Conservation (phyloP, 2,329 filamentous ascomycete genomes). For the Claviceps quebecensis region DNA sequence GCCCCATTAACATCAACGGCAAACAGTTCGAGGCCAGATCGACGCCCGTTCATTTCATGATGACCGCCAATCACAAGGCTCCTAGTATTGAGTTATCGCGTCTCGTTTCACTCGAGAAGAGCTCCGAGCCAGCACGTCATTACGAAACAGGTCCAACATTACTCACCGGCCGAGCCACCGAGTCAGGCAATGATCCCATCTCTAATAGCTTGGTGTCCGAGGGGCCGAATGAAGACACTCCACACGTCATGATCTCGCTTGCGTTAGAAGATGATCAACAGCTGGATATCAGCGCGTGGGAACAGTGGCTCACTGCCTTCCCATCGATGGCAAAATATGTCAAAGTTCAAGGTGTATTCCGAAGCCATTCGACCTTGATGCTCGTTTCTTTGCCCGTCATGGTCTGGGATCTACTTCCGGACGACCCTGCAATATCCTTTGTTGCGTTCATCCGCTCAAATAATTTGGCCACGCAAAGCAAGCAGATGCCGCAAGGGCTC, state of each 20-base stretch:
- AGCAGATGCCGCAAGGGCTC: constrained; percentile 6
- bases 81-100: constrained; percentile 42
- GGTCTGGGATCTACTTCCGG: constrained; percentile 45
- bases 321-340: constrained; percentile 45
- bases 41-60: constrained; percentile 49
- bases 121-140: constrained; percentile 7
- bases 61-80: constrained; percentile 45
- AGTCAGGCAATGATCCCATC: constrained; percentile 11
- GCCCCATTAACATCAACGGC: constrained; percentile 42
- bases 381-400: constrained; percentile 44
- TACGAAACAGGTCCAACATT: constrained; percentile 6
- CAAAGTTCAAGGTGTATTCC: constrained; percentile 47
- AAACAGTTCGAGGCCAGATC: constrained; percentile 43
- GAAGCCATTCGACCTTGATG: constrained; percentile 45
- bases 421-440: constrained; percentile 42
- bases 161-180: constrained; percentile 14
- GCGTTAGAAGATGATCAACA: constrained; percentile 43
- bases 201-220: constrained; percentile 16
- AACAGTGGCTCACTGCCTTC: constrained; percentile 41
- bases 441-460: constrained; percentile 45
- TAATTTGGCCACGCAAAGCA: constrained; percentile 29
- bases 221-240: constrained; percentile 40
- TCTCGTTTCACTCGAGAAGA: constrained; percentile 13
- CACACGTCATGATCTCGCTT: constrained; percentile 47
- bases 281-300: constrained; percentile 44